Base-by-base conservation (phyloP, 495 filamentous ascomycete species). In the Bathelium albidoporum region DNA sequence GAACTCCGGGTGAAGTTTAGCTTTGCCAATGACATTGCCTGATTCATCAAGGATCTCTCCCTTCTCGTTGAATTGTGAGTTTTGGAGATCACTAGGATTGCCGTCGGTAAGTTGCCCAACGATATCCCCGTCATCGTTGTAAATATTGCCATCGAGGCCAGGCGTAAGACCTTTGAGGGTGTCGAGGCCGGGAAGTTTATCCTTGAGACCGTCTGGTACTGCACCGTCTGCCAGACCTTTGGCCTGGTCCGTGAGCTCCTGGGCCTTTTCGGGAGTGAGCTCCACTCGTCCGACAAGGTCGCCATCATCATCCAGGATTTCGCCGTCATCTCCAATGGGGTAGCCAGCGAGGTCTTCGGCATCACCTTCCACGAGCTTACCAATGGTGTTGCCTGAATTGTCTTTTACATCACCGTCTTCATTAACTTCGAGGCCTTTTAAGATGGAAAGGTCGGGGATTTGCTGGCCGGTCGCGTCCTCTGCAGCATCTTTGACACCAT, bases 291-390 rank as follows among this genome's bases (percentile, higher is more conserved):
- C 84, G 60, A 86, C 81, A 20, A 85, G 77, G 64, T 87, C 82
- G 16, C 85, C 85, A 36, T 85, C 83, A 34, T 86, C 80, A 62
- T 87, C 84, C 18, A 87, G 75, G 49, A 87, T 84, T 67, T 85
- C 83, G 20, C 84, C 84, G 4, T 83, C 79, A 14, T 86, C 83
- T 53, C 83, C 82, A 49, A 85, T 78, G 1, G 75, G 76, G 67
- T 81, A 80, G 10, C 83, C 85, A 18, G 79, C 79, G 39, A 87
- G 78, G 64, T 85, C 83, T 65, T 84, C 78, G 1, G 83, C 80
- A 32, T 85, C 78, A 18, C 84, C 84, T 65, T 87, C 84, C 18
- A 79, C 79, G 24, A 87, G 77, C 26, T 78, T 78, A 49, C 84
- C 85, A 26, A 87, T 67, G 10, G 80, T 65, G 41, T 81, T 80